These are phyloP conservation scores for Gremmenia infestans DNA, from an alignment of 2,329 filamentous ascomycete species.

Conservation along the genomic window DNA sequence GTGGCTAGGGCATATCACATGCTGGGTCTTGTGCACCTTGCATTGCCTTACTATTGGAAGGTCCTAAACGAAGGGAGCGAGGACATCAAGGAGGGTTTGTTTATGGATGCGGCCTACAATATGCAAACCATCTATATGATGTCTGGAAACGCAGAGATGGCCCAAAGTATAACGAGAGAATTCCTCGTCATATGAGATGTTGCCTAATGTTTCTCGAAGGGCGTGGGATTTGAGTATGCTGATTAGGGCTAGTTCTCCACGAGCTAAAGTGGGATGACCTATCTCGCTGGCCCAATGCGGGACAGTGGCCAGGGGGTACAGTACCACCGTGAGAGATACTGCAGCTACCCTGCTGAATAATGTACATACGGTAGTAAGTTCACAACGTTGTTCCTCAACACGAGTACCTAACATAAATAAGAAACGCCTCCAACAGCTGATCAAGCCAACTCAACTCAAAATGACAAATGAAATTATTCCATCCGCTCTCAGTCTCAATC, in stretches of 20 bases:
- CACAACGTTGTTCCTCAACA: too few relatives aligned
- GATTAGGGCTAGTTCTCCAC: too few relatives aligned
- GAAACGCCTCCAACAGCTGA: neutral
- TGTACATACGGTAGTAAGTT: neutral
- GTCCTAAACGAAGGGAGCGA: slow-evolving; percentile 38
- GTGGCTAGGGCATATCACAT: slow-evolving; percentile 71
- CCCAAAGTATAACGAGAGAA: slow-evolving; percentile 54
- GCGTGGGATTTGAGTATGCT: neutral
- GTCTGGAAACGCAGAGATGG: slow-evolving; percentile 57
- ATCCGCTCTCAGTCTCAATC: slow-evolving; percentile 16
- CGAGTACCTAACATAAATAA: neutral
- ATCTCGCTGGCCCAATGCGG: neutral
- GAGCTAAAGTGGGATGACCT: neutral
- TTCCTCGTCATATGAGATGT: slow-evolving; percentile 40
- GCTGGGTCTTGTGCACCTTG: slow-evolving; percentile 67
- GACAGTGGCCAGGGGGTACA: neutral
- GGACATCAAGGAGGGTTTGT: slow-evolving; percentile 49
- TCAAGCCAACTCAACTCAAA: neutral
- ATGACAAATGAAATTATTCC: slow-evolving; percentile 10
- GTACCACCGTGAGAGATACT: neutral
- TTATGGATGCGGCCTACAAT: slow-evolving; percentile 68
- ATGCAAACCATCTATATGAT: slow-evolving; percentile 63
- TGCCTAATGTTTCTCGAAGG: neutral
- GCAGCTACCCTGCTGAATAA: too few relatives aligned
- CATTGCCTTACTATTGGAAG: slow-evolving; percentile 62